Evolutionary conservation across 768 basidiomycete species (phyloP).

Genomic region (Termitomyces sp.): DNA sequence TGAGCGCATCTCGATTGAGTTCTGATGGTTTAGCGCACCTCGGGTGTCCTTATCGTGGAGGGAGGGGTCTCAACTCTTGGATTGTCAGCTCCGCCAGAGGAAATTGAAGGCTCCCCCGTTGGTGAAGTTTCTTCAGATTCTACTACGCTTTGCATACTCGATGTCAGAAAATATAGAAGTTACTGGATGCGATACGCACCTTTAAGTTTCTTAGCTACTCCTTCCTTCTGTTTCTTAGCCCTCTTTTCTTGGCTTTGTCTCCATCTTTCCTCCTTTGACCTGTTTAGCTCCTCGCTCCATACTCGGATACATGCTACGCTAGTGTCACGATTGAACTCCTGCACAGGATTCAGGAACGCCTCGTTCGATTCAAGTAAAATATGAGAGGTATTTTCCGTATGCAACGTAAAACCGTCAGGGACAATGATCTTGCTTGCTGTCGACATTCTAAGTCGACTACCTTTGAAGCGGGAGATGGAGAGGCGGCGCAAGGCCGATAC

Average conservation of each 20-base stretch:
- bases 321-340: constrained; percentile 96
- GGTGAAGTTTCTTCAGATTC: constrained; percentile 3
- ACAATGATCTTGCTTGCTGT: constrained; percentile 28
- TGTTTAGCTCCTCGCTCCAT: constrained; percentile 76
- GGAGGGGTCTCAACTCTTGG: not conserved
- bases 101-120: constrained; percentile 1
- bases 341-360: constrained; percentile 95
- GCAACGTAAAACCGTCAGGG: constrained; percentile 72
- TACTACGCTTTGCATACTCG: constrained; percentile 3
- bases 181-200: constrained; percentile 25
- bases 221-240: constrained; percentile 31
- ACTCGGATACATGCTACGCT: constrained; percentile 86
- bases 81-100: not conserved
- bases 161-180: not conserved
- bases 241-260: constrained; percentile 44
- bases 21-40: constrained; percentile 2
- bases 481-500: constrained; percentile 21
- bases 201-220: constrained; percentile 36
- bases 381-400: constrained; percentile 76
- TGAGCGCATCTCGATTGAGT: not conserved
- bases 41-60: constrained; percentile 11
- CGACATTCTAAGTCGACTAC: constrained; percentile 16
- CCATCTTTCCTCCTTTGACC: constrained; percentile 60
- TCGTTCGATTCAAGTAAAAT: constrained; percentile 78
- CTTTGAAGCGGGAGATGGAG: not conserved